Percentiles rank a stretch among this genome's conserved stretches.
These are phyloP conservation scores for Suillus alpinus DNA, from an alignment of 768 basidiomycete genomes.

Conservation along the genomic window DNA sequence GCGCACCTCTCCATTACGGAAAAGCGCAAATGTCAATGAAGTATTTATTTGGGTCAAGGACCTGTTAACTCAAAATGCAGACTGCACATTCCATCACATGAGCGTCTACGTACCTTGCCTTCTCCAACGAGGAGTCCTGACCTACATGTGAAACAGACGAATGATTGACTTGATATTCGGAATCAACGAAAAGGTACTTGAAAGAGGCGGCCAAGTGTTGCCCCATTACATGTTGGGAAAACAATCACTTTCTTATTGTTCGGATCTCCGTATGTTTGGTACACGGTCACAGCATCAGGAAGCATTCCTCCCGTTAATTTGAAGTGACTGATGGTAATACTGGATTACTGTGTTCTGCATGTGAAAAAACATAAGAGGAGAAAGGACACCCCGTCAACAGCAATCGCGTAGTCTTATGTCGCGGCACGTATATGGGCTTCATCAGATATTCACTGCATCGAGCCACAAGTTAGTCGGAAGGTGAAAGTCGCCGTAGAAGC, in stretches of 20 bases:
- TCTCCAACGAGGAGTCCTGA: constrained; percentile 46
- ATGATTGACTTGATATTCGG: constrained; percentile 32
- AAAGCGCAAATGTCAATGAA: constrained; percentile 56
- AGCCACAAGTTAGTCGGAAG: no score
- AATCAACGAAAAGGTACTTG: constrained; percentile 36
- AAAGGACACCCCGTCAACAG: neutral
- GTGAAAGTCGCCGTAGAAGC: no score
- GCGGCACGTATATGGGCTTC: neutral
- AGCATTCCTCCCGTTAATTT: constrained; percentile 48
- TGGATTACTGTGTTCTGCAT: constrained; percentile 28
- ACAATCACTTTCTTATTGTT: constrained; percentile 50
- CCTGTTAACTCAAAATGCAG: constrained; percentile 25
- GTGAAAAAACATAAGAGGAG: neutral
- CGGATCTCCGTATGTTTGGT: constrained; percentile 50
- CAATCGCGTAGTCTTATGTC: neutral
- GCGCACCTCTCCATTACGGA: constrained; percentile 56
- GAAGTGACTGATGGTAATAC: constrained; percentile 54
- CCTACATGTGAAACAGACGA: constrained; percentile 24
- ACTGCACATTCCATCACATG: neutral
- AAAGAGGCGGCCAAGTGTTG: constrained; percentile 39
- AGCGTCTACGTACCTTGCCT: constrained; percentile 38
- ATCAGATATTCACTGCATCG: neutral
- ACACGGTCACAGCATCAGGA: constrained; percentile 56
- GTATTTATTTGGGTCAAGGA: constrained; percentile 48
- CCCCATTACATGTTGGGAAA: constrained; percentile 56